A percentile compares a stretch with the other conserved stretches of the same genome.
Evolutionary conservation across 352 stramenopile species (phyloP).

Genomic region (Blastocystis sp.): DNA sequence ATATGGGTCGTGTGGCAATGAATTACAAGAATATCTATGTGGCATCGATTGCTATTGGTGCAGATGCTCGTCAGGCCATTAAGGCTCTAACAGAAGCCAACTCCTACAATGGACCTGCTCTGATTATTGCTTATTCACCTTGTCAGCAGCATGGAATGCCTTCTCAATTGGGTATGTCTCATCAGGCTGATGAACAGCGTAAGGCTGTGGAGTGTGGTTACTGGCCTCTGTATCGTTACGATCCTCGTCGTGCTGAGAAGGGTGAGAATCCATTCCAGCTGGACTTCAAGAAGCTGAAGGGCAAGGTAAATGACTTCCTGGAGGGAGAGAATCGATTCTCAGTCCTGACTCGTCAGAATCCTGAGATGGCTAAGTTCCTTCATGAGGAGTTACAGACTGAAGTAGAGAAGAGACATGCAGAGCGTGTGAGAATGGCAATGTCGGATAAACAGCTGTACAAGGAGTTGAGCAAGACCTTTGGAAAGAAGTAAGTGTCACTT

Average conservation of each 20-base stretch:
- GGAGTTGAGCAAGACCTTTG: slow-evolving; percentile 38
- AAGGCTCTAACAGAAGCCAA: slow-evolving; percentile 22
- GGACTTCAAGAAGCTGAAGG: too few species aligned
- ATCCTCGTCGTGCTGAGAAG: too few species aligned
- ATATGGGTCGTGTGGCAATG: too few species aligned
- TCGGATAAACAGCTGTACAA: slow-evolving; percentile 54
- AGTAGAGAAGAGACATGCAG: slow-evolving; percentile 29
- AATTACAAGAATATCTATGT: slow-evolving; percentile 57
- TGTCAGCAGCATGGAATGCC: slow-evolving; percentile 44
- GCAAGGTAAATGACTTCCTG: slow-evolving; percentile 36
- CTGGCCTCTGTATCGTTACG: too few species aligned
- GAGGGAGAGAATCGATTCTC: slow-evolving; percentile 27
- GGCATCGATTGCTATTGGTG: slow-evolving; percentile 40
- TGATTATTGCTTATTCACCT: not conserved
- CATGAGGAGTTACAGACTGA: not conserved
- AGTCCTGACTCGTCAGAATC: slow-evolving; percentile 6
- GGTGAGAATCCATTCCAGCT: too few species aligned
- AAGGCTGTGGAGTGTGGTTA: too few species aligned
- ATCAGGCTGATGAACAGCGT: slow-evolving; percentile 1
- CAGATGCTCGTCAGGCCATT: not conserved
- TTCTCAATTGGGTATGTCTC: slow-evolving; percentile 20
- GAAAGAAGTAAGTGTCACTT: slow-evolving; percentile 38
- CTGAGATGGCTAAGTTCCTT: slow-evolving; percentile 1
- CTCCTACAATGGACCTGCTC: slow-evolving; percentile 12
- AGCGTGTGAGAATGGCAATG: slow-evolving; percentile 1